Base-by-base conservation (phyloP, 139 green algal species). In the Gonium pectorale region DNA sequence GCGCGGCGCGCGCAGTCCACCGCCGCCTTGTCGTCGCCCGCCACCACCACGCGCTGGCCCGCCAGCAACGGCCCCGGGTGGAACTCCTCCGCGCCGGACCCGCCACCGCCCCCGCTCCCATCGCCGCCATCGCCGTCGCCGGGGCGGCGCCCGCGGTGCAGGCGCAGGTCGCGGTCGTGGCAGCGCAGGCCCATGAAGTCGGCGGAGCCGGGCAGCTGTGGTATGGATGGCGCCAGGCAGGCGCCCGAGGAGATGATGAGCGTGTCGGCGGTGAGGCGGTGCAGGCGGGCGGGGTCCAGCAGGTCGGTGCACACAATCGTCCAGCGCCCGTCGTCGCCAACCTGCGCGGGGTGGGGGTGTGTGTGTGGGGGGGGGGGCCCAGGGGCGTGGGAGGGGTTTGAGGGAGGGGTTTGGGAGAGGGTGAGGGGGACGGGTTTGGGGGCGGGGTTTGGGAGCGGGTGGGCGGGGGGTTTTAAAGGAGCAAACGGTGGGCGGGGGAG, bases 211-310 rank as follows among this genome's bases (percentile, higher is more conserved):
- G 33, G 62, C 41, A 83, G 77, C 59, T 63, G 43, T 26, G 77
- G 77, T 11, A 83, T 5, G 24, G 46, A 29, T 3, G 40, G 77
- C 41, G 31, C 63, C 60, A 83, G 62, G 63, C 77, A 83, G 22
- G 77, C 77, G 21, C 77, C 77, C 21, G 37, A 21, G 40, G 37
- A 62, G 40, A 83, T 59, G 38, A 83, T 44, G 22, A 83, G 77
- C 38, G 29, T 66, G 77, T 83, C 77, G 26, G 62, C 31, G 2
- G 77, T 73, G 43, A 83, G 77, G 62, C 77, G 77, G 77, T 83
- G 77, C 59, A 83, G 77, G 31, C 77, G 77, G 62, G 49, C n/a
- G n/a, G 77, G 77, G 59, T 83, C 62, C 59, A 83, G 60, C 31
- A 83, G 62, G 62, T 83, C 77, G 31, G 43, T 43, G 31, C 77